Conservation (phyloP, 345 rosid genomes). For the Arabis hirsuta region DNA sequence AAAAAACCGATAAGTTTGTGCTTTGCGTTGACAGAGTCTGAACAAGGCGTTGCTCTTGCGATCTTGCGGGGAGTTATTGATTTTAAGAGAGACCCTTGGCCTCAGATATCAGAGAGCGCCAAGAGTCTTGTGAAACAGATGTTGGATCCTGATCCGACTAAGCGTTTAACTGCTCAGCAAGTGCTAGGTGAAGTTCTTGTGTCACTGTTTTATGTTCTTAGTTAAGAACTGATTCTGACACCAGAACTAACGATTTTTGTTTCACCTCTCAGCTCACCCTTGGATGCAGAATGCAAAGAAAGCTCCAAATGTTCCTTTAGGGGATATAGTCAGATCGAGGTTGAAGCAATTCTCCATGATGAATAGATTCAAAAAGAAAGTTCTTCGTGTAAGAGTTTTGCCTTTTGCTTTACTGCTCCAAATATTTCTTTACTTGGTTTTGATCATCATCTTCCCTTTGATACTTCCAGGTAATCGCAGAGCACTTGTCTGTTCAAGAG, state of each 20-base stretch:
- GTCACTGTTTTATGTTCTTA: background rate
- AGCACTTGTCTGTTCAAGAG: constrained; percentile 81
- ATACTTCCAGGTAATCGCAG: constrained; percentile 86
- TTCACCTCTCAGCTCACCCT: constrained; percentile 65
- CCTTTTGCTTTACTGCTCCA: constrained; percentile 8
- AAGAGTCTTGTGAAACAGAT: constrained; percentile 86
- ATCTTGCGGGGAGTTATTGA: constrained; percentile 84
- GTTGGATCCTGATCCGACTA: constrained; percentile 81
- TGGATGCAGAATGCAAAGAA: constrained; percentile 96
- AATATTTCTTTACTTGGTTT: constrained; percentile 15
- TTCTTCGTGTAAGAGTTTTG: constrained; percentile 66
- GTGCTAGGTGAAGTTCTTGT: constrained; percentile 72
- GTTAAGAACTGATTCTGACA: background rate
- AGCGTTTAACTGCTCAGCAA: constrained; percentile 82
- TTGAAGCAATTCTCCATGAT: constrained; percentile 92
- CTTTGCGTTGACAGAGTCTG: constrained; percentile 64
- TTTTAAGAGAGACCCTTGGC: constrained; percentile 96
- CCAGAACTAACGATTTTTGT: constrained; percentile 7
- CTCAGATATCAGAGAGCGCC: constrained; percentile 88
- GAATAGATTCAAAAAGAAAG: constrained; percentile 97
- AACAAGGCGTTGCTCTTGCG: constrained; percentile 97
- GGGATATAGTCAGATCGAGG: constrained; percentile 92
- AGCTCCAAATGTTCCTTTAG: constrained; percentile 96
- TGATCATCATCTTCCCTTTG: constrained; percentile 13
- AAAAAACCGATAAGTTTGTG: constrained; percentile 18